Evolutionary conservation across 2,329 filamentous ascomycete species (phyloP).

Genomic region (Calonectria hongkongensis): DNA sequence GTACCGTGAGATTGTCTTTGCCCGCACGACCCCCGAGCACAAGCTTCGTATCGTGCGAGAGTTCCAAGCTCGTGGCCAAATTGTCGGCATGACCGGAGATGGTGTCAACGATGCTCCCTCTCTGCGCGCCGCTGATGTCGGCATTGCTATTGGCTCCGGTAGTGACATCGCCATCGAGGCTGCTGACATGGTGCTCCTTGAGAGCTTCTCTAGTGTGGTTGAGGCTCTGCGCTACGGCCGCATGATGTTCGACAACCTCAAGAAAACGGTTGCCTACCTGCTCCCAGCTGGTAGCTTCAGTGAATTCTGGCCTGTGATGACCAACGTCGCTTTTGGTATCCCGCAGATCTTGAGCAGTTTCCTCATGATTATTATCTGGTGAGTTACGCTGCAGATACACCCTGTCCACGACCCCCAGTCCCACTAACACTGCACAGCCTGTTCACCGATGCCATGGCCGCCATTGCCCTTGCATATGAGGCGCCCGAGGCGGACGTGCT

Average conservation of each 20-base stretch:
- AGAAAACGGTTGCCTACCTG: conserved; percentile 83
- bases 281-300: conserved; percentile 84
- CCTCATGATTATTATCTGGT: conserved; percentile 82
- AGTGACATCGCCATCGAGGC: conserved; percentile 89
- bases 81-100: conserved; percentile 90
- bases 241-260: conserved; percentile 86
- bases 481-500: conserved; percentile 85
- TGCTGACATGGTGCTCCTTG: conserved; percentile 87
- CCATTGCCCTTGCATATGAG: conserved; percentile 85
- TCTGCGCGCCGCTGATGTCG: conserved; percentile 86
- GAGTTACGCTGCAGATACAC: conserved; percentile 34
- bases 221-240: conserved; percentile 83
- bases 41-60: conserved; percentile 87
- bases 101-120: conserved; percentile 92
- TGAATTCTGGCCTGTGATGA: conserved; percentile 86
- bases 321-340: conserved; percentile 82
- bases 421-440: conserved; percentile 66
- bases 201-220: conserved; percentile 83
- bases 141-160: conserved; percentile 87
- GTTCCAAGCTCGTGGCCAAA: conserved; percentile 78
- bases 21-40: conserved; percentile 85
- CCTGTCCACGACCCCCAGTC: neutral
- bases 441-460: conserved; percentile 85
- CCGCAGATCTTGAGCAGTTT: conserved; percentile 84
- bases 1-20: conserved; percentile 84